A percentile compares a stretch with the other conserved stretches of the same genome.
Conservation (phyloP, 2,329 filamentous ascomycete species). For the Fusarium sororula region DNA sequence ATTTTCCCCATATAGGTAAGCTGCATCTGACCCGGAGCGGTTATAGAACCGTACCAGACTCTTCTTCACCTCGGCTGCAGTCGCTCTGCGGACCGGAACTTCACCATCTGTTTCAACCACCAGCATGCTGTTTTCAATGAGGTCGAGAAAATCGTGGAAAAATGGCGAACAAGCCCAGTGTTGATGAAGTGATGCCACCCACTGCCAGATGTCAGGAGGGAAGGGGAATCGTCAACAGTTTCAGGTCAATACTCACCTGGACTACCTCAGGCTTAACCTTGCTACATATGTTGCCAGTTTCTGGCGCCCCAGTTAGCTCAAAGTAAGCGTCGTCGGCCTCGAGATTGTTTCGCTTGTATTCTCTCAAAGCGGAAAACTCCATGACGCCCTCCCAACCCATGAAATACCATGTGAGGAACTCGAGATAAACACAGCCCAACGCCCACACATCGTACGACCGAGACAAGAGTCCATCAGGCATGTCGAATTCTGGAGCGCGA, state of each 20-base stretch:
- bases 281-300: not conserved
- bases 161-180: not conserved
- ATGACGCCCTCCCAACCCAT: not conserved
- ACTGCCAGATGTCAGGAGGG: not conserved
- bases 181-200: not conserved
- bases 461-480: not conserved
- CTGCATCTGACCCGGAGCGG: not conserved
- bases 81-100: not conserved
- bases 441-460: not conserved
- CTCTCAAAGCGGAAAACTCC: not conserved
- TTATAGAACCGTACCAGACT: not conserved
- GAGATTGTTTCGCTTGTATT: not conserved
- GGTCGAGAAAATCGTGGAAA: not conserved
- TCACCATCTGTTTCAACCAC: not conserved
- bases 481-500: not conserved
- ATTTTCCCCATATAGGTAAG: not conserved
- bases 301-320: not conserved
- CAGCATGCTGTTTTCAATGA: not conserved
- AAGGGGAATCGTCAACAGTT: not conserved
- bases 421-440: not conserved
- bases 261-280: not conserved
- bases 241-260: not conserved
- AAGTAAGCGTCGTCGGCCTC: not conserved
- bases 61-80: not conserved
- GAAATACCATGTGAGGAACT: not conserved